Percentiles rank a stretch among this genome's conserved stretches.
phyloP scores from a whole-genome alignment of 208 protist genomes.

The Crithidia thermophila region DNA sequence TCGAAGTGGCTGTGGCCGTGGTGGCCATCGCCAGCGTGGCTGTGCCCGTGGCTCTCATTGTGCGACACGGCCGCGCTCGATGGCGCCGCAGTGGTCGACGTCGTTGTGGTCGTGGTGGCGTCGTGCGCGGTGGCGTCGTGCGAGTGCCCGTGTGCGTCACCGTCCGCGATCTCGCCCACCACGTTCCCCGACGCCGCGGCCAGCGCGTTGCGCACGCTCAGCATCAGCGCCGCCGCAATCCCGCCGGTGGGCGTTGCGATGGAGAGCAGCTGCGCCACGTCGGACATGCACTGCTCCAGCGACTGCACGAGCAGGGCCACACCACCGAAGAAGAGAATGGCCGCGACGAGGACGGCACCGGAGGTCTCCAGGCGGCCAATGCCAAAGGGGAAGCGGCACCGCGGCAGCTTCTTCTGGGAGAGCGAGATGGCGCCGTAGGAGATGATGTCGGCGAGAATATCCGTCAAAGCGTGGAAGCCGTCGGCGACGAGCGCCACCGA shows the following conservation, averaged over 20 bases:
- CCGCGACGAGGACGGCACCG: slow-evolving; percentile 78
- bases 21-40: slow-evolving; percentile 31
- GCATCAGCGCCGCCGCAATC: slow-evolving; percentile 14
- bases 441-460: slow-evolving; percentile 79
- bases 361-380: slow-evolving; percentile 82
- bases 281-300: slow-evolving; percentile 43
- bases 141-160: slow-evolving; percentile 21
- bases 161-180: neutral
- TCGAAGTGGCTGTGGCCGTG: slow-evolving; percentile 86
- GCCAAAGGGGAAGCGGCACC: slow-evolving; percentile 85
- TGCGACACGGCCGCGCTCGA: neutral
- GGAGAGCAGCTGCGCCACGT: slow-evolving; percentile 25
- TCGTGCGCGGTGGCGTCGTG: neutral
- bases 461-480: slow-evolving; percentile 86
- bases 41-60: slow-evolving; percentile 21
- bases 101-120: neutral
- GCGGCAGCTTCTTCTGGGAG: slow-evolving; percentile 60
- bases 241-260: slow-evolving; percentile 9
- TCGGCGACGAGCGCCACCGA: slow-evolving; percentile 88
- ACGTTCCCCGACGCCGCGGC: slow-evolving; percentile 1
- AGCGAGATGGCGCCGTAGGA: slow-evolving; percentile 78
- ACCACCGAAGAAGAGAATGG: slow-evolving; percentile 80
- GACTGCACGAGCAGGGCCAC: slow-evolving; percentile 77
- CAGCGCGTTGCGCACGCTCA: slow-evolving; percentile 7
- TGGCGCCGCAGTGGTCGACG: neutral